Evolutionary conservation across 306 rosid genomes (phyloP).

Genomic region (Pyrus communis): DNA sequence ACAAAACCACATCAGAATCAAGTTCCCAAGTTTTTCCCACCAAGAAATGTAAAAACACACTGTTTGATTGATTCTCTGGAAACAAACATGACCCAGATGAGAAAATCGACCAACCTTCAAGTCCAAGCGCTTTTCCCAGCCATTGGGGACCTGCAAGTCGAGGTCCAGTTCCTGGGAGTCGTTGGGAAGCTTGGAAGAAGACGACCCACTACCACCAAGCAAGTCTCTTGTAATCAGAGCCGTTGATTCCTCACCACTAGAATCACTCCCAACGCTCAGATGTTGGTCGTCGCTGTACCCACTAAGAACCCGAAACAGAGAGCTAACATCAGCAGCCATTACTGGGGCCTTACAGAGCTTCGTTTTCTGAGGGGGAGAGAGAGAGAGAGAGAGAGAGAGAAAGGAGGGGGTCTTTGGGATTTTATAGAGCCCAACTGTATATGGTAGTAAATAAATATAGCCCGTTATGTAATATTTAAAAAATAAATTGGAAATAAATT

Average conservation of each 20-base stretch:
- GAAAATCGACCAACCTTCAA: conserved; percentile 53
- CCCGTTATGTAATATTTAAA: conserved; percentile 23
- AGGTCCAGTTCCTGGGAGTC: conserved; percentile 94
- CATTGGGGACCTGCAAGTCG: conserved; percentile 84
- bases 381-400: background rate
- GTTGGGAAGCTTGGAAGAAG: conserved; percentile 22
- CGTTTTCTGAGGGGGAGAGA: conserved; percentile 7
- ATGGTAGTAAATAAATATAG: conserved; percentile 34
- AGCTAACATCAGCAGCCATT: conserved; percentile 89
- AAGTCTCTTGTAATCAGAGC: conserved; percentile 75
- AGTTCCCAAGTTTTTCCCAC: background rate
- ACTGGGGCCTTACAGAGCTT: background rate
- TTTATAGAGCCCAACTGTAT: conserved; percentile 32
- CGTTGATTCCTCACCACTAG: conserved; percentile 56
- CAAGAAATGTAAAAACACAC: background rate
- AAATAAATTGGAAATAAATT: background rate
- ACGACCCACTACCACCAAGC: conserved; percentile 59
- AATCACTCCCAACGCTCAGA: conserved; percentile 57
- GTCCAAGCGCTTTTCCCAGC: conserved; percentile 93
- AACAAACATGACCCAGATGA: conserved; percentile 11
- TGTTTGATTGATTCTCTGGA: conserved; percentile 12
- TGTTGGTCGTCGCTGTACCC: conserved; percentile 67
- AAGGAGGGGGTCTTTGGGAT: conserved; percentile 5
- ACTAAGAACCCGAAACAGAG: conserved; percentile 56
- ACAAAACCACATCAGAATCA: background rate